Percentiles rank a stretch among this genome's conserved stretches.
Evolutionary conservation across 768 basidiomycete genomes (phyloP).

Genomic region (Tylopilus vinaceipallidus): DNA sequence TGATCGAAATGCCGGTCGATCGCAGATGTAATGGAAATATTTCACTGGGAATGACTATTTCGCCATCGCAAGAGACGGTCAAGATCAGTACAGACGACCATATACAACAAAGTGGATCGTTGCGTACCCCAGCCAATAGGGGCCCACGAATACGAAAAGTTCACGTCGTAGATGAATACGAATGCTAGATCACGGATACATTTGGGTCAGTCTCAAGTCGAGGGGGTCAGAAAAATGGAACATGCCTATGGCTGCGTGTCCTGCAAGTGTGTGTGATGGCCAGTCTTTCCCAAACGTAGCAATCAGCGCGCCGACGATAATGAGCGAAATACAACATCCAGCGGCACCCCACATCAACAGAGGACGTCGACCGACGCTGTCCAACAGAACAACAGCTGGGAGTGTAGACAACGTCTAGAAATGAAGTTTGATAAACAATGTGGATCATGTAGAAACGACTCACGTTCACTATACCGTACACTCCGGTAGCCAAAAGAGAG

Average conservation of each 20-base stretch:
- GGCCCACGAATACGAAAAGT: constrained; percentile 36
- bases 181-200: constrained; percentile 29
- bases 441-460: background rate
- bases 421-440: background rate
- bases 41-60: constrained; percentile 39
- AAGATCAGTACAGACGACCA: background rate
- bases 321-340: constrained; percentile 31
- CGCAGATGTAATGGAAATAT: constrained; percentile 42
- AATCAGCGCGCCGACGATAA: constrained; percentile 29
- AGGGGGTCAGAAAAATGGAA: constrained; percentile 14
- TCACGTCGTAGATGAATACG: constrained; percentile 38
- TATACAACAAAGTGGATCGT: background rate
- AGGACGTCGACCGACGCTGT: constrained; percentile 40
- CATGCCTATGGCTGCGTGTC: constrained; percentile 29
- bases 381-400: constrained; percentile 36
- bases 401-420: constrained; percentile 34
- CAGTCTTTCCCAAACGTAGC: constrained; percentile 30
- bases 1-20: constrained; percentile 41
- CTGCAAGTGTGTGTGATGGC: constrained; percentile 27
- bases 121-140: constrained; percentile 29
- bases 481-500: constrained; percentile 41
- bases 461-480: constrained; percentile 37
- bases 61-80: background rate
- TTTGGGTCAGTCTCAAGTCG: constrained; percentile 6
- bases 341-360: constrained; percentile 38